These are phyloP conservation scores for Hibiscus syriacus DNA, from an alignment of 345 rosid species.

Conservation along the genomic window DNA sequence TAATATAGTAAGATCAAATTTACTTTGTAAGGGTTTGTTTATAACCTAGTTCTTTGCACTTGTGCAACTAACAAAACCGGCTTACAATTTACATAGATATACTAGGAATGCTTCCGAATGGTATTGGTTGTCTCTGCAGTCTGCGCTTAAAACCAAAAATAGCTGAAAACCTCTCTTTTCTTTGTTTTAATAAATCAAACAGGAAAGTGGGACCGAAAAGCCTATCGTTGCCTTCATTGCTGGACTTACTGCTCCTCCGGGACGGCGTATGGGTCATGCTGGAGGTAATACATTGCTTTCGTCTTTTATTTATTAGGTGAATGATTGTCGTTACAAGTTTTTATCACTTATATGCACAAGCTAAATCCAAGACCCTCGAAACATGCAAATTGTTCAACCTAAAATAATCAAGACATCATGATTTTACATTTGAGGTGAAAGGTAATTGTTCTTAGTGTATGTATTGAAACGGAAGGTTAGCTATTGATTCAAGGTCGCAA, in stretches of 20 bases:
- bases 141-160: background rate
- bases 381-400: background rate
- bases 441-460: background rate
- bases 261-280: constrained; percentile 99
- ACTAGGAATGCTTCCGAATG: background rate
- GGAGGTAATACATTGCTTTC: constrained; percentile 52
- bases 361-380: background rate
- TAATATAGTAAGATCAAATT: no score
- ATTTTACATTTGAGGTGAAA: background rate
- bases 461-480: no score
- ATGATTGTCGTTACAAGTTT: background rate
- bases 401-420: background rate
- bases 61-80: no score
- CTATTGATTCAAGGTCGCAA: background rate
- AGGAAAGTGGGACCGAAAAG: constrained; percentile 90
- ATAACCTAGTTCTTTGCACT: no score
- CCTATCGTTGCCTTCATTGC: constrained; percentile 96
- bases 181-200: constrained; percentile 23
- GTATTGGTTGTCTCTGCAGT: background rate
- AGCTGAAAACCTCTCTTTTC: background rate
- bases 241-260: constrained; percentile 96
- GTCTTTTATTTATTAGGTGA: background rate
- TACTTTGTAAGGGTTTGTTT: no score
- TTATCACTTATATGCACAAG: background rate
- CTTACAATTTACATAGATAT: no score